Evolutionary conservation across 495 filamentous ascomycete species (phyloP), one percentile per base, ranked within the genome.

Genomic region (Daldinia caldariorum): DNA sequence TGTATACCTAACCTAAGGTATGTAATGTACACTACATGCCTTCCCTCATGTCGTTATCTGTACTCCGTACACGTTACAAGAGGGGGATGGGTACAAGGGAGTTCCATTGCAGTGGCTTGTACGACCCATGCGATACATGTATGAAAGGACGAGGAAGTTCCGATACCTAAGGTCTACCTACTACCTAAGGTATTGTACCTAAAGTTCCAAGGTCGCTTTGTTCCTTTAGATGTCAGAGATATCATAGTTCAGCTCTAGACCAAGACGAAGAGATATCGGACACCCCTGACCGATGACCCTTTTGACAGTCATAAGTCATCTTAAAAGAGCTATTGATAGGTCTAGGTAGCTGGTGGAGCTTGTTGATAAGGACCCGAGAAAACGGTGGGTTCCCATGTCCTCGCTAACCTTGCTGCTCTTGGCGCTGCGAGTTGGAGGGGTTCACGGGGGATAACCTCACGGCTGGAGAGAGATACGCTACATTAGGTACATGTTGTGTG

Each of bases 301-400:
- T 58, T 54, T n/a, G 13, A 65, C 45, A 69, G 61, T 72, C 65
- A 53, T 45, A 65, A 69, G 61, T 72, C 65, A 58, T 51, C 65
- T 61, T 53, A 70, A 64, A 61, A 55, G 29, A 53, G 9, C 61
- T 61, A 35, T 61, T 57, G 57, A 64, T 14, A 38, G 63, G 51
- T 62, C 61, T 14, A 38, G 63, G 51, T 62, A 56, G 34, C 29
- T 51, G 58, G 71, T 73, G 71, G 71, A 73, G 59, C 39, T 67
- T 67, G 10, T 66, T 73, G 71, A 73, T 73, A 73, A 73, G 71
- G 55, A 34, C 70, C 70, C 64, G 60, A 60, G 60, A 61, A 31
- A 13, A 31, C 51, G 64, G 70, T 58, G 70, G 70, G 64, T 59
- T 65, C n/a, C 26, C 45, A n/a, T 59, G 16, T 8, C 20, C 50